phyloP scores from a whole-genome alignment of 2,329 filamentous ascomycete species.

The Ophiobolus disseminans region DNA sequence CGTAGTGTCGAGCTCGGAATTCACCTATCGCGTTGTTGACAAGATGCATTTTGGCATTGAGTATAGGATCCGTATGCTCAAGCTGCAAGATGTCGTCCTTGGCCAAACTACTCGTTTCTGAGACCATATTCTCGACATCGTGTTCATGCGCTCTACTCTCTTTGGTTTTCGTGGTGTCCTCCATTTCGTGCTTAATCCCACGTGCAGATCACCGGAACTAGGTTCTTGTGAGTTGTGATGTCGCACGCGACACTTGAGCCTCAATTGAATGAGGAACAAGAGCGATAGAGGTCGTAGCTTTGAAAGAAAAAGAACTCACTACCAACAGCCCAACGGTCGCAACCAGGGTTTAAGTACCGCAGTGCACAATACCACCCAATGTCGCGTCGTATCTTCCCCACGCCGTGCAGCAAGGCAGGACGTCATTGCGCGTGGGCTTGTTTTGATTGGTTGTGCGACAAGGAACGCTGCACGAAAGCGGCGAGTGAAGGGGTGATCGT shows the following conservation, averaged over 20 bases:
- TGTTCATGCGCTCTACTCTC: slow-evolving; percentile 12
- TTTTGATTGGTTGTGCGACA: neutral
- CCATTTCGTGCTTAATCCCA: neutral
- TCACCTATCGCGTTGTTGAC: slow-evolving; percentile 63
- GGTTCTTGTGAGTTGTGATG: neutral
- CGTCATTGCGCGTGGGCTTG: neutral
- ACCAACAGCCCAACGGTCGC: too few relatives aligned
- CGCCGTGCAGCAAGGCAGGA: neutral
- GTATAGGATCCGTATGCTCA: slow-evolving; percentile 66
- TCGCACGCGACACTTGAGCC: neutral
- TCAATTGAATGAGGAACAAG: neutral
- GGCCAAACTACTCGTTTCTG: slow-evolving; percentile 18
- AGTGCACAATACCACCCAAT: neutral
- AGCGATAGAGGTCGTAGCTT: too few relatives aligned
- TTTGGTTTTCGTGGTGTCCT: neutral
- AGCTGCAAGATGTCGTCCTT: slow-evolving; percentile 62
- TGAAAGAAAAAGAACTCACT: too few relatives aligned
- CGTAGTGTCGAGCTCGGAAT: too few relatives aligned
- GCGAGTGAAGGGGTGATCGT: neutral
- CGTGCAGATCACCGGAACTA: neutral
- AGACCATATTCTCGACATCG: slow-evolving; percentile 15
- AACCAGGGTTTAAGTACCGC: neutral
- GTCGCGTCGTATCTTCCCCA: slow-evolving; percentile 1
- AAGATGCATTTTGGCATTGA: slow-evolving; percentile 72
- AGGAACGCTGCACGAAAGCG: neutral